Evolutionary conservation across 2,329 filamentous ascomycete genomes (phyloP), one percentile per base, ranked within the genome.

Genomic region (Paraconiothyrium sp.): DNA sequence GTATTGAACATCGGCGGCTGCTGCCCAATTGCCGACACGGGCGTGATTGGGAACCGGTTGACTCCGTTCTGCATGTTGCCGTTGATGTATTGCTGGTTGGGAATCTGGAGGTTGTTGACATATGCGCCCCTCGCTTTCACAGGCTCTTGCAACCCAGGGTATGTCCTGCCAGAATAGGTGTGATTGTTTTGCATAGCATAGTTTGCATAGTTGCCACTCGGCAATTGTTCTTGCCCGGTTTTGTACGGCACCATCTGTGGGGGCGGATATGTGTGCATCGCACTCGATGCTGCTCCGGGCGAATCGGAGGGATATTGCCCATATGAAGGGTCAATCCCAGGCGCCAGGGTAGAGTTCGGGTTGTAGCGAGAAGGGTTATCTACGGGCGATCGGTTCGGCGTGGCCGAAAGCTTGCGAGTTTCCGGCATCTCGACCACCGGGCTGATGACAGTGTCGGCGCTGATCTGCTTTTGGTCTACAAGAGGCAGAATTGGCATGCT

Each of bases 401-500:
- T 73, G 16, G 60, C 62, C 24, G 72, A 72, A 24, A 77, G 67
- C 61, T 76, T 77, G 46, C 74, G 73, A 27, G 67, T 69, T 49
- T 78, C 75, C 22, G 76, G 72, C 43, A 76, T 64, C 58, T 77
- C 76, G 10, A 78, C 74, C 4, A 79, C 72, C 9, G 77, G 76
- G 43, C 75, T 78, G 55, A 78, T 77, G 50, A 78, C 73, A 8
- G 76, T 76, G 54, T 78, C 76, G 8, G 73, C 75, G 44, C 74
- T 75, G 30, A 79, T 69, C 11, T 76, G 72, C 59, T 79, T 80
- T 54, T 78, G 72, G 39, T 80, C 75, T 2, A 81, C 76, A 32
- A 81, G 70, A 7, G 74, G 69, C 13, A 97, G 82, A 35, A 97
- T 87, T 0, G 94, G 93, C 73, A 97, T 86, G 71, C 92, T 92